These are phyloP conservation scores for Diaporthe sp. DNA, from an alignment of 2,329 filamentous ascomycete species.

Conservation along the genomic window DNA sequence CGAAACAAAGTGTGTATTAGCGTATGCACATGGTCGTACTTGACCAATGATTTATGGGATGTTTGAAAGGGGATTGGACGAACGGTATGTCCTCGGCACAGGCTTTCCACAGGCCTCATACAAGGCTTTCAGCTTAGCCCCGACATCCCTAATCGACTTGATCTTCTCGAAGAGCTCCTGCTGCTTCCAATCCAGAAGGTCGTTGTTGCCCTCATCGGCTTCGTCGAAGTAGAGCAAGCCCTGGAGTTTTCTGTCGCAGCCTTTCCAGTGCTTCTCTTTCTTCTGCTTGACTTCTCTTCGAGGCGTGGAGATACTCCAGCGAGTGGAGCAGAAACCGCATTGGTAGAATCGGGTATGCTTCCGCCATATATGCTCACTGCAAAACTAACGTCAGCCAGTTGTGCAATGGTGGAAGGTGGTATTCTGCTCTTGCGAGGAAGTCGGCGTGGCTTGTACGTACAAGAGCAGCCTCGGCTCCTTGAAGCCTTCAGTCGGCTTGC, in stretches of 20 bases:
- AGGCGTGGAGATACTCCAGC: not conserved
- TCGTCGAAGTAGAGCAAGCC: not conserved
- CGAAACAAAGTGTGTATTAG: not conserved
- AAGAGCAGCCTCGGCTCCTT: not conserved
- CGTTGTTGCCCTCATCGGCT: not conserved
- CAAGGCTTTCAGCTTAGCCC: not conserved
- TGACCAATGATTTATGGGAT: not conserved
- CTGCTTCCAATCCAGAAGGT: not conserved
- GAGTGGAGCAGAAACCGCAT: not conserved
- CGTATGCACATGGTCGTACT: not conserved
- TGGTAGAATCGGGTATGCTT: conserved; percentile 12
- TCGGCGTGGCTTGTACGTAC: not conserved
- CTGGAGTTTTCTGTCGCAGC: not conserved
- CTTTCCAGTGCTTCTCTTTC: conserved; percentile 6
- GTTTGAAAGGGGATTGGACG: not conserved
- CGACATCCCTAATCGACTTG: not conserved
- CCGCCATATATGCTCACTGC: conserved; percentile 15
- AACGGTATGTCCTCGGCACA: conserved; percentile 11
- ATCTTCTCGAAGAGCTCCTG: not conserved
- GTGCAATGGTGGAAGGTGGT: no score
- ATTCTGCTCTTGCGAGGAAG: not conserved
- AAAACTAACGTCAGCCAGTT: not conserved
- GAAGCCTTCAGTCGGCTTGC: not conserved
- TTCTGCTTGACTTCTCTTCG: not conserved
- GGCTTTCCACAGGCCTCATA: not conserved